Evolutionary conservation across 139 green algal genomes (phyloP), one percentile per base, ranked within the genome.

Genomic region (Asterochloris erici): DNA sequence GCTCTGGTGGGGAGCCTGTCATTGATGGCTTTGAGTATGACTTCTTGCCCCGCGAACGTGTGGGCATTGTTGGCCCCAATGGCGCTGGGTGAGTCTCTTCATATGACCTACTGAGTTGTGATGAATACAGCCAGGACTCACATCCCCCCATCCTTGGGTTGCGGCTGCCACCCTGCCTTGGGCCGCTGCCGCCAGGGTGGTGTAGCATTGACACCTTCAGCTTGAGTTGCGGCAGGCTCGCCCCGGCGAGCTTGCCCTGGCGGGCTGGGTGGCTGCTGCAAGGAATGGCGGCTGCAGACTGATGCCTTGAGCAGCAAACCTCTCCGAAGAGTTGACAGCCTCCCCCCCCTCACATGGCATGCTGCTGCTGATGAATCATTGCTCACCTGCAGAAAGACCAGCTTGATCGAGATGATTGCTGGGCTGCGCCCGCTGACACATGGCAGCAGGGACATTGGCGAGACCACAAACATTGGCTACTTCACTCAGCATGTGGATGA

Each of bases 51-150:
- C 89, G 93, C 9, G 87, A 94, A 83, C 86, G 91, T 23, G 83
- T 96, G 14, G 92, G 93, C 81, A 88, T 97, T 47, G 91, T 93
- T 17, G 92, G 93, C 0, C 87, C 82, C 0, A 96, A 96, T 77
- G 93, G 91, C 1, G 76, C 73, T 62, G 73, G 38, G 87, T 75
- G 87, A 94, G 89, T 95, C 94, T 26, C 98, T 96, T 38, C 90
- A 99, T 69, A 97, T 99, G 92, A 99, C 99, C 88, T 88, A 99
- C 71, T 81, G 98, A 63, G 91, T 83, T 15, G 88, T 61, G 81
- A 17, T 54, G 69, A 62, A 28, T 47, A 11, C 77, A 54, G 38
- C 38, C 38, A 54, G 38, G 6, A 54, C 38, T 54, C 38, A 54
- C 38, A n/a, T n/a, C n/a, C n/a, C n/a, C n/a, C n/a, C n/a, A n/a